Evolutionary conservation across 1,284 basidiomycete genomes (phyloP).

Genomic region (Ustilago lituana): DNA sequence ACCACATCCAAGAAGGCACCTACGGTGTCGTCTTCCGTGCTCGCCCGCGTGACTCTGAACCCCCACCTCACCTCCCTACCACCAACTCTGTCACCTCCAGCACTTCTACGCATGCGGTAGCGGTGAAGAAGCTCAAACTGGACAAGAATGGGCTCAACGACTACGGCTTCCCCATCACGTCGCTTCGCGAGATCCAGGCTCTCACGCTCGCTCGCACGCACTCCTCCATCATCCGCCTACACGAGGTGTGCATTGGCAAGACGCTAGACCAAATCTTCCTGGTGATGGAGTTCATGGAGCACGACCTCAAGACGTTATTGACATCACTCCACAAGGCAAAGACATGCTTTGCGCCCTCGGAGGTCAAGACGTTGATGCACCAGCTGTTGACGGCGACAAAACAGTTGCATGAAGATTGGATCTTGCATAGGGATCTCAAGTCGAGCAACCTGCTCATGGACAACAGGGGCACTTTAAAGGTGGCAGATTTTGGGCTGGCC

Average conservation of each 20-base stretch:
- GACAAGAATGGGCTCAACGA: constrained; percentile 81
- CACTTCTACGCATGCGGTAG: constrained; percentile 71
- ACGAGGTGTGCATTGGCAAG: constrained; percentile 98
- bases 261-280: constrained; percentile 99
- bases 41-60: constrained; percentile 64
- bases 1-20: constrained; percentile 98
- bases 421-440: constrained; percentile 95
- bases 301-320: constrained; percentile 95
- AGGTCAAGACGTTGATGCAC: constrained; percentile 94
- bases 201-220: constrained; percentile 78
- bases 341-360: constrained; percentile 91
- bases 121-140: constrained; percentile 96
- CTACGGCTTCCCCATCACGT: constrained; percentile 97
- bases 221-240: constrained; percentile 91
- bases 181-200: constrained; percentile 91
- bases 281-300: constrained; percentile 99
- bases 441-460: constrained; percentile 98
- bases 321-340: constrained; percentile 78
- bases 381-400: constrained; percentile 92
- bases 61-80: not conserved
- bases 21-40: constrained; percentile 98
- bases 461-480: constrained; percentile 96
- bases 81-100: not conserved
- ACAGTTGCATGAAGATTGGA: constrained; percentile 95
- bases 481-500: constrained; percentile 97